Base-by-base conservation (phyloP, 2,329 filamentous ascomycete genomes). In the Penicillium sp. region DNA sequence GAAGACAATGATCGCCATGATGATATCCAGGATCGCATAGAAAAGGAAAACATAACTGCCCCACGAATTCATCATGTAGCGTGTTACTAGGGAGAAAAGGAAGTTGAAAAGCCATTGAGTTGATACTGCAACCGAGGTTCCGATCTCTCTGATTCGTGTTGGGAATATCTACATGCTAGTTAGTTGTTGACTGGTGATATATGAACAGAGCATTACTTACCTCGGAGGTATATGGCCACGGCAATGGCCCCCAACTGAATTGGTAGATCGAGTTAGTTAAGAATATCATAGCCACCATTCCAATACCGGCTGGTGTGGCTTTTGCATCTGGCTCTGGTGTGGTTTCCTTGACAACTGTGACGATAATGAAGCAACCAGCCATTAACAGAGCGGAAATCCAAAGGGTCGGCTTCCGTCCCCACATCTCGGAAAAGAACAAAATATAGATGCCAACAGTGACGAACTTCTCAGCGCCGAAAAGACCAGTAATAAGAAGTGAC, bases 391-490 rank as follows among this genome's bases (percentile, higher is more conserved):
- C 76, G 1, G 79, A 79, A 5, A 69, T 66, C 8, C 81, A 71
- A 1, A 83, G 73, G 0, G 78, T 77, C n/a, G 75, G 75, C 38
- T 76, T 73, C 17, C 80, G 78, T 7, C 80, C 80, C 45, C 82
- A 71, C 16, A 74, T 71, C 58, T 82, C 80, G 8, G 82, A 77
- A 10, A 82, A 71, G 66, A 77, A 80, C 22, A 81, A 63, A 1
- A 80, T 69, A 65, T 80, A 82, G 56, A 75, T 75, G 2, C 72
- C 59, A 49, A 77, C 79, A 1, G 78, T 76, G 1, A 80, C 66
- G 36, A 82, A 76, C 60, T 82, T 82, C 53, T 80, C 75, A 1
- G 80, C 72, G 4, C 80, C 80, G 40, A 82, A 82, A 59, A 82
- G 78, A 4, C 79, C 80, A 1, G 67, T 53, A 68, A 82, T 73